Evolutionary conservation across 805 yeast species (phyloP).

Genomic region (Lipomyces mesembrius): DNA sequence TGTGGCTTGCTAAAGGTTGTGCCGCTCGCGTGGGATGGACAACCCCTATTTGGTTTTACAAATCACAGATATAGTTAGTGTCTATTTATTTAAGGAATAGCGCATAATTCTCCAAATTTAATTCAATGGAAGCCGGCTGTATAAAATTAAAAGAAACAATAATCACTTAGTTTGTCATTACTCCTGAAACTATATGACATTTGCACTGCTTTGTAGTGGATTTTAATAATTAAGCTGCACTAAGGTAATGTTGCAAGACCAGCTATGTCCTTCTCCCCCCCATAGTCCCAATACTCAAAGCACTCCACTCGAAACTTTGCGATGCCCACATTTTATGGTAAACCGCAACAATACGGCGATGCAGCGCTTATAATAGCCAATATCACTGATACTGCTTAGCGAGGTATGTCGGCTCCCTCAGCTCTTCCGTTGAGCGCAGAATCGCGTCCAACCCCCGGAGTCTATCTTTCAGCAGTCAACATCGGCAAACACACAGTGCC

Average conservation of each 20-base stretch:
- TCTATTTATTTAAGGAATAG: neutral
- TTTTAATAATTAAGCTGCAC: too few species aligned
- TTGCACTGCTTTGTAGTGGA: neutral
- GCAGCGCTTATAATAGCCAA: neutral
- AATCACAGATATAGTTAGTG: neutral
- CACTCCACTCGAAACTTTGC: too few species aligned
- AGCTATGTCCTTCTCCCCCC: too few species aligned
- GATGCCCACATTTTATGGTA: neutral
- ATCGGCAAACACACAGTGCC: constrained; percentile 4
- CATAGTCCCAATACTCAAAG: too few species aligned
- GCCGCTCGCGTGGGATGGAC: too few species aligned
- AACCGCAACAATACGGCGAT: neutral
- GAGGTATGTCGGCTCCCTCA: neutral
- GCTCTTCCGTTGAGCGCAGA: neutral
- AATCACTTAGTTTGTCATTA: neutral
- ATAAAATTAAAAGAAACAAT: too few species aligned
- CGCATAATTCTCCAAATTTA: neutral
- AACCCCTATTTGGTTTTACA: neutral
- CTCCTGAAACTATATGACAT: neutral
- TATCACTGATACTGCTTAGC: neutral
- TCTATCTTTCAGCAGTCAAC: constrained; percentile 1
- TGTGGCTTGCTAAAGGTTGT: too few species aligned
- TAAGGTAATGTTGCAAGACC: neutral
- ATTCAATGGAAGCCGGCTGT: neutral
- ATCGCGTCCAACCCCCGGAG: neutral